Evolutionary conservation across 257 asterid genomes (phyloP).

Genomic region (Rubia yunnanensis): DNA sequence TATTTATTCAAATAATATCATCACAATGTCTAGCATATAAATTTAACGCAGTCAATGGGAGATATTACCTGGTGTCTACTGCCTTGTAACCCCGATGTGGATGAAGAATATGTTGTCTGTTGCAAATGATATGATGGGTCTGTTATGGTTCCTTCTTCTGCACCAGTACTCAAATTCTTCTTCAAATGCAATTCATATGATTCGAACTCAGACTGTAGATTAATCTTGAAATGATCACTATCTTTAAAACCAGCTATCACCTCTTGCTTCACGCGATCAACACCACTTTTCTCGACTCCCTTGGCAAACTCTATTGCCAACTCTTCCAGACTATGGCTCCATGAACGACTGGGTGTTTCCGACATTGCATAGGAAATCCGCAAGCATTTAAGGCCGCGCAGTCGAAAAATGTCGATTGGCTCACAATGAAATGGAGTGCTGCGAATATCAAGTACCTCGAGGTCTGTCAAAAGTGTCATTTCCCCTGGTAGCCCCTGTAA

Average conservation of each 20-base stretch:
- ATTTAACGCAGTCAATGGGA: too few relatives aligned
- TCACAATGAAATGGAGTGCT: neutral
- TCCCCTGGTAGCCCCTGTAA: neutral
- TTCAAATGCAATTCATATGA: too few relatives aligned
- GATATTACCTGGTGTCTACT: neutral
- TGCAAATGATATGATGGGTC: too few relatives aligned
- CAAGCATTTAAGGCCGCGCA: neutral
- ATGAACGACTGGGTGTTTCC: neutral
- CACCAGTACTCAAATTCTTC: too few relatives aligned
- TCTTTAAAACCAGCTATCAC: neutral
- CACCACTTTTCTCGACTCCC: neutral
- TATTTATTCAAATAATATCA: too few relatives aligned
- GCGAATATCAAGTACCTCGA: constrained; percentile 1
- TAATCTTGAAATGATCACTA: too few relatives aligned
- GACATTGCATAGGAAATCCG: neutral
- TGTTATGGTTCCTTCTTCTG: too few relatives aligned
- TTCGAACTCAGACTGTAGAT: too few relatives aligned
- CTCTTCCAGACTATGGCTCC: neutral
- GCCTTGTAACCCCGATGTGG: neutral
- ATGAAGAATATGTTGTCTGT: neutral
- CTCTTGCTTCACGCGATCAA: neutral
- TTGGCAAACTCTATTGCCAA: neutral
- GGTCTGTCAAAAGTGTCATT: neutral
- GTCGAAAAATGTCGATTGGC: neutral
- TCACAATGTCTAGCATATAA: too few relatives aligned